These are phyloP conservation scores for Coriaria nepalensis DNA, from an alignment of 306 rosid species.

Conservation along the genomic window DNA sequence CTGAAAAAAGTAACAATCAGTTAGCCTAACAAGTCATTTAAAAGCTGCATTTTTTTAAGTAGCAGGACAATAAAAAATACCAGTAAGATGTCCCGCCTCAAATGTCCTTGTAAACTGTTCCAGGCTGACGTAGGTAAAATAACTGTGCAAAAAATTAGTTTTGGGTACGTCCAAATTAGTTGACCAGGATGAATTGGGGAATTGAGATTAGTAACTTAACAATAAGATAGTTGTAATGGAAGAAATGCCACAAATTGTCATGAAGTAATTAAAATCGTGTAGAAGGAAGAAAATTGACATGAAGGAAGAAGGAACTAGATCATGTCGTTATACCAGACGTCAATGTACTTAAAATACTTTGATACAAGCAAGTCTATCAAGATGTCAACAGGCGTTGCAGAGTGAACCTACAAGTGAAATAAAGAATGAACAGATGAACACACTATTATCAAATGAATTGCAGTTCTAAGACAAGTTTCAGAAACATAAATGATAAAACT, in stretches of 20 bases:
- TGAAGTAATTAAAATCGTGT: not conserved
- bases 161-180: not conserved
- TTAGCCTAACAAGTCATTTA: slow-evolving; percentile 4
- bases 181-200: not conserved
- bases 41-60: slow-evolving; percentile 11
- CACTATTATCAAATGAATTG: not conserved
- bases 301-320: slow-evolving; percentile 4
- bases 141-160: slow-evolving; percentile 38
- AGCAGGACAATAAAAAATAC: slow-evolving; percentile 23
- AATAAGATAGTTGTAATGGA: not conserved
- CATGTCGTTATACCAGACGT: slow-evolving; percentile 51
- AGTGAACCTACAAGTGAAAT: slow-evolving; percentile 32
- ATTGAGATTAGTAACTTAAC: not conserved
- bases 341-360: slow-evolving; percentile 63
- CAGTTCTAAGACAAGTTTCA: not conserved
- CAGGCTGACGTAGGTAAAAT: slow-evolving; percentile 72
- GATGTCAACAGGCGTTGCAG: slow-evolving; percentile 13
- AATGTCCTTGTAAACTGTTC: slow-evolving; percentile 44
- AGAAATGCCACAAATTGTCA: not conserved
- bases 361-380: slow-evolving; percentile 49
- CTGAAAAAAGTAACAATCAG: slow-evolving; percentile 20
- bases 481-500: slow-evolving; percentile 14
- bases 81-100: slow-evolving; percentile 38
- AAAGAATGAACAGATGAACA: not conserved
- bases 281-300: not conserved